These are phyloP conservation scores for Agaricales sp. DNA, from an alignment of 1,284 basidiomycete genomes.

Conservation along the genomic window DNA sequence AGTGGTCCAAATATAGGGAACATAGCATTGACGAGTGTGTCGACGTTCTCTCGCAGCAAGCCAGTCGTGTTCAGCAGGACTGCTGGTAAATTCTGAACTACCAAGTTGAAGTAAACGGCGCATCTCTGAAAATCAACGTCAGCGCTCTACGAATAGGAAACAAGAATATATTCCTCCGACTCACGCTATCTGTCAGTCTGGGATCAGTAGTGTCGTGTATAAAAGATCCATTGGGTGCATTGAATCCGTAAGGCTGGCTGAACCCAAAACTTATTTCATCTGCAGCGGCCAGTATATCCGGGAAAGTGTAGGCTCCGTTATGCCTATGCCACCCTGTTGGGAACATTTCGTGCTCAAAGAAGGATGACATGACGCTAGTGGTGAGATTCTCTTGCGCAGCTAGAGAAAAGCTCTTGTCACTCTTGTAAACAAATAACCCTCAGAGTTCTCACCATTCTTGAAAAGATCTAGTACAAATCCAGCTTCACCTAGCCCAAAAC, in stretches of 20 bases:
- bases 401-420: too few species aligned
- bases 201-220: not conserved
- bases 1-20: not conserved
- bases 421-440: too few species aligned
- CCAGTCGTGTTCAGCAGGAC: constrained; percentile 1
- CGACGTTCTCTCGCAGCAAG: not conserved
- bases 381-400: not conserved
- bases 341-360: not conserved
- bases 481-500: constrained; percentile 1
- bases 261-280: not conserved
- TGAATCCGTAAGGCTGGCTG: not conserved
- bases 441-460: not conserved
- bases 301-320: not conserved
- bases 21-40: not conserved
- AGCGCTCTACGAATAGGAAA: not conserved
- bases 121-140: not conserved
- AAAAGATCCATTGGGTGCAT: not conserved
- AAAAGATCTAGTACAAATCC: not conserved
- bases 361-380: not conserved
- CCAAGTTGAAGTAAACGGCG: not conserved
- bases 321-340: not conserved
- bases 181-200: not conserved
- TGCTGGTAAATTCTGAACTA: not conserved
- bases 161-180: too few species aligned
- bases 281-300: not conserved